Evolutionary conservation across 257 asterid species (phyloP).

Genomic region (Nicotiana attenuata): DNA sequence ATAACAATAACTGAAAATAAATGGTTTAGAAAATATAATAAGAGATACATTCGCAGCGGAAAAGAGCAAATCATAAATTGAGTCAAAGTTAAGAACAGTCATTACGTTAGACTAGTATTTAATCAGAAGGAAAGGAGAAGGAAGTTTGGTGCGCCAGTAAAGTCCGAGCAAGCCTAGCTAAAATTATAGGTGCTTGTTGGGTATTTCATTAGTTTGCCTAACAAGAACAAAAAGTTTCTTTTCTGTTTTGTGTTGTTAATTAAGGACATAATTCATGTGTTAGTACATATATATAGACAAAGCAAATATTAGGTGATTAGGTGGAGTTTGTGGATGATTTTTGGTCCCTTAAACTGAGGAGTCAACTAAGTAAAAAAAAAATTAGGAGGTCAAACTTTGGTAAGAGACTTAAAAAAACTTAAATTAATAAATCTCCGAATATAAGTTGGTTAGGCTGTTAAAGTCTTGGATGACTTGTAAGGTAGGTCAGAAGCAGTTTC

Average conservation of each 20-base stretch:
- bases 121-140: background rate
- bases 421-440: background rate
- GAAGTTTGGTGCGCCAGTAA: background rate
- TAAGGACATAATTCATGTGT: background rate
- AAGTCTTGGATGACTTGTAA: constrained; percentile 1
- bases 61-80: too few relatives aligned
- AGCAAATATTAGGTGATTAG: background rate
- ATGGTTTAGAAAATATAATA: too few relatives aligned
- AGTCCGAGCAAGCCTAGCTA: background rate
- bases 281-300: background rate
- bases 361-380: constrained; percentile 1
- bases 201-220: constrained; percentile 1
- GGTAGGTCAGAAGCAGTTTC: background rate
- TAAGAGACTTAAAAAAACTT: background rate
- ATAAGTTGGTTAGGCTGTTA: constrained; percentile 6
- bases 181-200: background rate
- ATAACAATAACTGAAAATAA: too few relatives aligned
- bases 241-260: background rate
- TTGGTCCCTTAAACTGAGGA: background rate
- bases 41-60: too few relatives aligned
- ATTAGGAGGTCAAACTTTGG: background rate
- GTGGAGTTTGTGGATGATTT: background rate
- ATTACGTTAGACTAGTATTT: background rate
- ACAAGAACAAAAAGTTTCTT: background rate
- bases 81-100: background rate